Evolutionary conservation across 805 yeast genomes (phyloP), one percentile per base, ranked within the genome.

Genomic region (Scheffersomyces ergatensis): DNA sequence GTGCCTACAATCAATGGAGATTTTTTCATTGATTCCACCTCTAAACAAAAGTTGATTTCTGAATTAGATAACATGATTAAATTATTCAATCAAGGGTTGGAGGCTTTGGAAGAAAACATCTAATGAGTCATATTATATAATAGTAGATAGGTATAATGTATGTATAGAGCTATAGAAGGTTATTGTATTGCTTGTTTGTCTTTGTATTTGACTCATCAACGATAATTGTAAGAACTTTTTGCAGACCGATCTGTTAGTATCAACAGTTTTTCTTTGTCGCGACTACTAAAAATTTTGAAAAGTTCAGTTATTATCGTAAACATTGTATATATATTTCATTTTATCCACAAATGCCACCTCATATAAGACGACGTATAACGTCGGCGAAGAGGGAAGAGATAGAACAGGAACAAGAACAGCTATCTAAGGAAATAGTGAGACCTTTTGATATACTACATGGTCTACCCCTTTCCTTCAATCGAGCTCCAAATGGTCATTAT

Each of bases 361-460:
- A 74, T 15, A 67, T 68, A 51, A 58, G 76, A 52, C 62, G 75
- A 44, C 62, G 74, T 23, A 70, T 70, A 44, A 70, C 76, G 20
- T 46, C 63, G 36, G 70, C 72, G 6, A 62, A 56, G 42, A 40
- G 72, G 33, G 72, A 70, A 44, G 66, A 69, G 46, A 68, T 70
- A 16, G 73, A 68, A 39, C 58, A 60, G 46, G 71, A 70, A 41
- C 74, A 70, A 48, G 58, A 61, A 39, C 53, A 57, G 21, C 44
- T 70, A 6, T 61, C 69, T 15, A 54, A 53, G 23, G 50, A 62
- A 5, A 68, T 69, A 46, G 67, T 68, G 26, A 57, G 83, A 40
- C 93, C 95, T 1, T 87, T 84, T 55, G 82, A 80, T 46, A 75
- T 79, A 5, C 63, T 82, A 2, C 78, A 81, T 21, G 81, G 77